Evolutionary conservation across 495 filamentous ascomycete species (phyloP).

Genomic region (Alectoria sarmentosa): DNA sequence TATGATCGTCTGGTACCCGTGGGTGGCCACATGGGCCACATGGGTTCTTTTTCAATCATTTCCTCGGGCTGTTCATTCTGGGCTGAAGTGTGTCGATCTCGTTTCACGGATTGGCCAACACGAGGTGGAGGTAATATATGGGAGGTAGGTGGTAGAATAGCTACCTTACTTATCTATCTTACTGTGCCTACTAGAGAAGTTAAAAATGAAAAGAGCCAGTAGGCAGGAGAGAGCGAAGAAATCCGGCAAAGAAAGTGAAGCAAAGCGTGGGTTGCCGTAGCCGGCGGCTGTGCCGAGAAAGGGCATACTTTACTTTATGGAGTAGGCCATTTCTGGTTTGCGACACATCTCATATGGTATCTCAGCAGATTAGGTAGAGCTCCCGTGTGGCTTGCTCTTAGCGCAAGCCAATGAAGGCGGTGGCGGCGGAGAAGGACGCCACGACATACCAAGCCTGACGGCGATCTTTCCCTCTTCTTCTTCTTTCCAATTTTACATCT

Average conservation of each 20-base stretch:
- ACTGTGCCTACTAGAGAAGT: neutral
- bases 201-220: neutral
- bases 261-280: neutral
- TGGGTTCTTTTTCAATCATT: too few relatives aligned
- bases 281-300: neutral
- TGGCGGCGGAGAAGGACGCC: slow-evolving; percentile 4
- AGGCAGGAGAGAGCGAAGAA: neutral
- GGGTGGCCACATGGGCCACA: too few relatives aligned
- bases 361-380: neutral
- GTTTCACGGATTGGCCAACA: neutral
- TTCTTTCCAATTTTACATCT: neutral
- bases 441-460: neutral
- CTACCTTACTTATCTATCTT: too few relatives aligned
- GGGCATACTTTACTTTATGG: too few relatives aligned
- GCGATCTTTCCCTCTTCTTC: neutral
- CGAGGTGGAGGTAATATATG: neutral
- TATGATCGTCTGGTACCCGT: neutral
- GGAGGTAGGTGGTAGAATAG: too few relatives aligned
- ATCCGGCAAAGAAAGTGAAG: neutral
- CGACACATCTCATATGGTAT: too few relatives aligned
- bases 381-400: neutral
- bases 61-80: neutral
- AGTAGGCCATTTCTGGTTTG: too few relatives aligned
- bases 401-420: neutral
- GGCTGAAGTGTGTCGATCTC: neutral